phyloP scores from a whole-genome alignment of 2,329 filamentous ascomycete genomes.

The Cladophialophora psammophila region DNA sequence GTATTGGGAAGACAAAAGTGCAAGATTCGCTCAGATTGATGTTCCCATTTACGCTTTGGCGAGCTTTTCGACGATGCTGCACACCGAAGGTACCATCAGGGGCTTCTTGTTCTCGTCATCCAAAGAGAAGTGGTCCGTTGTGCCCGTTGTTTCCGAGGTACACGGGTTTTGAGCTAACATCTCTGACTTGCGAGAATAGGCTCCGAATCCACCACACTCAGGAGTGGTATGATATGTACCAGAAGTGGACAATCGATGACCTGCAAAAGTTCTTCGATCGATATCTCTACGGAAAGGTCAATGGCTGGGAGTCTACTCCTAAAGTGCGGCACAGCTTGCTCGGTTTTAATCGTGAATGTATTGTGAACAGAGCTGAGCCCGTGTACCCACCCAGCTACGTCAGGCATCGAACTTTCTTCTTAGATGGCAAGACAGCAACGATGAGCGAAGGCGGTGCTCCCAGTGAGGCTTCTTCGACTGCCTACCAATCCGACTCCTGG shows the following conservation, averaged over 20 bases:
- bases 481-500: slow-evolving; percentile 48
- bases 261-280: slow-evolving; percentile 56
- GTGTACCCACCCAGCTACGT: slow-evolving; percentile 28
- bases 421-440: slow-evolving; percentile 36
- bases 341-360: slow-evolving; percentile 43
- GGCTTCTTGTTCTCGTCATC: slow-evolving; percentile 50
- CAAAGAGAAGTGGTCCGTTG: slow-evolving; percentile 49
- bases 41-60: slow-evolving; percentile 48
- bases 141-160: too few relatives aligned
- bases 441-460: slow-evolving; percentile 4
- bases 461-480: slow-evolving; percentile 29
- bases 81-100: slow-evolving; percentile 49
- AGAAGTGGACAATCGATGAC: slow-evolving; percentile 47
- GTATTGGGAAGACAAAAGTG: slow-evolving; percentile 42
- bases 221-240: slow-evolving; percentile 58
- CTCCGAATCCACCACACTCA: slow-evolving; percentile 51
- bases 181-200: slow-evolving; percentile 37
- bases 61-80: slow-evolving; percentile 46
- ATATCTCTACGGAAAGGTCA: slow-evolving; percentile 54
- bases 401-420: slow-evolving; percentile 43
- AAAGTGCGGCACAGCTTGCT: slow-evolving; percentile 46
- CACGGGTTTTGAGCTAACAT: too few relatives aligned
- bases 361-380: slow-evolving; percentile 43
- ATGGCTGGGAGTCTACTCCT: slow-evolving; percentile 57
- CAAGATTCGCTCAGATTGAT: slow-evolving; percentile 41